Base-by-base conservation (phyloP, 495 filamentous ascomycete genomes). In the Hypoxylon intermedium region DNA sequence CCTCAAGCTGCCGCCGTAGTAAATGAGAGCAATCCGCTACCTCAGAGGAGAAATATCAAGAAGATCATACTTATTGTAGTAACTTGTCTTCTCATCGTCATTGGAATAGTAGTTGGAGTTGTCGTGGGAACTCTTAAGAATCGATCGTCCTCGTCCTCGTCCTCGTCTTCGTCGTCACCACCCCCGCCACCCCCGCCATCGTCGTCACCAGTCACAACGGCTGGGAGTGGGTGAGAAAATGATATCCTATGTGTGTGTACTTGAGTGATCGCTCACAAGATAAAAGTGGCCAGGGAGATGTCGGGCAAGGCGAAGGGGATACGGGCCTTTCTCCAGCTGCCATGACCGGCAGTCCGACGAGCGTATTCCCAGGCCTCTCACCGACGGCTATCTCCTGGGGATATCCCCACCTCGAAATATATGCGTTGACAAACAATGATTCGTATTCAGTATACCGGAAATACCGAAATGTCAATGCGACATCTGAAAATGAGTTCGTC, bases 301-400 rank as follows among this genome's bases (percentile, higher is more conserved):
- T 18, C 7, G 16, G 5, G 28, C 18, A 44, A 20, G 24, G 26
- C 16, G 15, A 36, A 16, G n/a, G 9, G 18, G 21, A 30, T 20
- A 5, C 21, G 15, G 44, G 21, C 0, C 5, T 24, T 24, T 31
- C 43, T 33, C 9, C n/a, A 11, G 44, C 33, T n/a, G 37, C 26
- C 2, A 59, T 52, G 56, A 59, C 56, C 1, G 56, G 47, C 9
- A 52, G 30, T n/a, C 40, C 56, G 16, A 46, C 56, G 15, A 46
- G 38, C 31, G 56, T 52, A 7, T 1, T 20, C 15, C 30, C 30
- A 18, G 56, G 56, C 0, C 33, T 52, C 5, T 18, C 56, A 18
- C 46, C 41, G 40, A 52, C 56, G 3, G 47, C 56, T 3, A 46
- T 59, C 21, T 59, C 56, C 9, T 59, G 56, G 56, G 56, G 56